These are phyloP conservation scores for Trichoderma polysporum DNA, from an alignment of 2,329 filamentous ascomycete species.

Conservation along the genomic window DNA sequence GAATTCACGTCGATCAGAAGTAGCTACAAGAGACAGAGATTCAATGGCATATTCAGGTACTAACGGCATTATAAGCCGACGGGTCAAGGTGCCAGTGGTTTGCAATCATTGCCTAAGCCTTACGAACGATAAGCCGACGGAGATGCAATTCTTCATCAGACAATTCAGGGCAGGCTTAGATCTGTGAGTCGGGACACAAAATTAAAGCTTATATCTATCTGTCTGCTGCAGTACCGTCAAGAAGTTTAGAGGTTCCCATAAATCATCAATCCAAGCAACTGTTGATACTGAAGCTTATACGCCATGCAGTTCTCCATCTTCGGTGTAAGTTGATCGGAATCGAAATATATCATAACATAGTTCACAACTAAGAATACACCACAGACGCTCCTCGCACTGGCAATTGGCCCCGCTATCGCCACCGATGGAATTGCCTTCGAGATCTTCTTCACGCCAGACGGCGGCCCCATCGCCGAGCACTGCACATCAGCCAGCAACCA, in stretches of 20 bases:
- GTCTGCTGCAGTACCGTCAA: too few relatives aligned
- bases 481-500: background rate
- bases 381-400: background rate
- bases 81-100: background rate
- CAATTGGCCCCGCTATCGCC: background rate
- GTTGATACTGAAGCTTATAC: background rate
- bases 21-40: too few relatives aligned
- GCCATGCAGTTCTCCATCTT: background rate
- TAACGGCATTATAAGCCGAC: background rate
- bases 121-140: background rate
- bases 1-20: too few relatives aligned
- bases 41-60: too few relatives aligned
- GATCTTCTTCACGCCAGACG: background rate
- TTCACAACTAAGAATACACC: too few relatives aligned
- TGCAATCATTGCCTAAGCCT: background rate
- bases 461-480: background rate
- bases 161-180: background rate
- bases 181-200: background rate
- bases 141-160: background rate
- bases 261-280: background rate
- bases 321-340: background rate
- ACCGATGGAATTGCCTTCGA: background rate
- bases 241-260: too few relatives aligned
- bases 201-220: background rate
- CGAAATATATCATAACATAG: too few relatives aligned